Conservation (phyloP, 148 eudicot genomes). For the Chenopodium suecicum region DNA sequence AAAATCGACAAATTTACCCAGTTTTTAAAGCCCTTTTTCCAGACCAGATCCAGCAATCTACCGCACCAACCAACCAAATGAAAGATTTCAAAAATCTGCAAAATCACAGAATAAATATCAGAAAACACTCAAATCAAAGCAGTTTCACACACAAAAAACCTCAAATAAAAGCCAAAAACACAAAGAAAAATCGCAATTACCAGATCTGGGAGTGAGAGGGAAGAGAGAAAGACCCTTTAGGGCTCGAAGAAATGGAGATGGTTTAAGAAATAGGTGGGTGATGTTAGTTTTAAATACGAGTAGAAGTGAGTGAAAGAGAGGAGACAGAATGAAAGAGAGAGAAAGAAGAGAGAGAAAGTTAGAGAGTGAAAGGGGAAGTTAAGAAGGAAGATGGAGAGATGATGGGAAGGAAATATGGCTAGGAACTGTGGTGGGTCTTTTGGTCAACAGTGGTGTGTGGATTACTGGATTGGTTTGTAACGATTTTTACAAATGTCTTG, state of each 20-base stretch:
- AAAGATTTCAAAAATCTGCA: conserved; percentile 28
- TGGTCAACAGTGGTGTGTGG: conserved; percentile 1
- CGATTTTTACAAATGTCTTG: too few species aligned
- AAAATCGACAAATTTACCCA: conserved; percentile 34
- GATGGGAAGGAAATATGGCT: background rate
- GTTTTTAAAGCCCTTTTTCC: background rate
- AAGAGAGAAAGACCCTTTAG: conserved; percentile 3
- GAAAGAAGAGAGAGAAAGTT: background rate
- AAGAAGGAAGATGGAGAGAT: conserved; percentile 1
- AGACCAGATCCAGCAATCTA: conserved; percentile 24
- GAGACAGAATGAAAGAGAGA: conserved; percentile 17
- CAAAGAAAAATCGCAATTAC: background rate
- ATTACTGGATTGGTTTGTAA: background rate
- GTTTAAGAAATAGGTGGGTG: background rate
- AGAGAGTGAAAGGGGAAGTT: background rate
- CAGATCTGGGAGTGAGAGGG: background rate
- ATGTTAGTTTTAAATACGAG: background rate
- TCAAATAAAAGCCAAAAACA: background rate
- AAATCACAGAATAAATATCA: conserved; percentile 8
- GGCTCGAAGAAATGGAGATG: background rate
- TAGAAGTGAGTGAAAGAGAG: background rate
- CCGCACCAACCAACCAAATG: conserved; percentile 13
- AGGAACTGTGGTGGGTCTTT: background rate
- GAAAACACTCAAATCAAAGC: background rate
- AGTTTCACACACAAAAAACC: conserved; percentile 4